These are phyloP conservation scores for Gonium pectorale DNA, from an alignment of 139 green algal species.

Conservation along the genomic window DNA sequence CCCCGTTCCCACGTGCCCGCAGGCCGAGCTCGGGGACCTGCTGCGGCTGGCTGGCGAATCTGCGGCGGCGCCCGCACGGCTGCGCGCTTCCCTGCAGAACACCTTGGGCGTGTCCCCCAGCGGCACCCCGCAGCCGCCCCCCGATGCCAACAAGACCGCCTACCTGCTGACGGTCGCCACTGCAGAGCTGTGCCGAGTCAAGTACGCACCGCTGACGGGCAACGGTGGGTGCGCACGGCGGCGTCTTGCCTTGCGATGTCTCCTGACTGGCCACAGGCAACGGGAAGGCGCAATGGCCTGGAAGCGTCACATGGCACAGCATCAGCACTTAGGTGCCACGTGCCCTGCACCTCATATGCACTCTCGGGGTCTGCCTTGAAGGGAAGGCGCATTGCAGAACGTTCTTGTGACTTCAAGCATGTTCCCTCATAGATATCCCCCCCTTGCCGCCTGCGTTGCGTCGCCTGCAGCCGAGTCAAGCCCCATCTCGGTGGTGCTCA, in stretches of 20 bases:
- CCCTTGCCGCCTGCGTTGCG: too few species aligned
- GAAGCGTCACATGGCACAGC: too few species aligned
- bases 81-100: conserved; percentile 36
- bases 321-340: too few species aligned
- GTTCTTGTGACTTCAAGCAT: too few species aligned
- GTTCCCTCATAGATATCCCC: not conserved
- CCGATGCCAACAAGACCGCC: conserved; percentile 43
- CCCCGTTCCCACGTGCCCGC: not conserved
- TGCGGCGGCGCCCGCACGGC: conserved; percentile 21
- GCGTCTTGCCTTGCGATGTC: not conserved
- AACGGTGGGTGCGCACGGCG: conserved; percentile 21
- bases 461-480: conserved; percentile 21
- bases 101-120: not conserved
- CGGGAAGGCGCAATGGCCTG: too few species aligned
- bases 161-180: conserved; percentile 54
- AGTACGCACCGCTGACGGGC: conserved; percentile 16
- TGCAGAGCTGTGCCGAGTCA: conserved; percentile 44
- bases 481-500: conserved; percentile 39
- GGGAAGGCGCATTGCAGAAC: too few species aligned
- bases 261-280: too few species aligned
- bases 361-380: too few species aligned
- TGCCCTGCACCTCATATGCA: too few species aligned
- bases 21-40: conserved; percentile 53
- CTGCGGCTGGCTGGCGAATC: conserved; percentile 40
- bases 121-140: conserved; percentile 11